Percentiles rank a stretch among this genome's conserved stretches.
Conservation (phyloP, 1,139 yeast genomes). For the Suhomyces coccinellae region DNA sequence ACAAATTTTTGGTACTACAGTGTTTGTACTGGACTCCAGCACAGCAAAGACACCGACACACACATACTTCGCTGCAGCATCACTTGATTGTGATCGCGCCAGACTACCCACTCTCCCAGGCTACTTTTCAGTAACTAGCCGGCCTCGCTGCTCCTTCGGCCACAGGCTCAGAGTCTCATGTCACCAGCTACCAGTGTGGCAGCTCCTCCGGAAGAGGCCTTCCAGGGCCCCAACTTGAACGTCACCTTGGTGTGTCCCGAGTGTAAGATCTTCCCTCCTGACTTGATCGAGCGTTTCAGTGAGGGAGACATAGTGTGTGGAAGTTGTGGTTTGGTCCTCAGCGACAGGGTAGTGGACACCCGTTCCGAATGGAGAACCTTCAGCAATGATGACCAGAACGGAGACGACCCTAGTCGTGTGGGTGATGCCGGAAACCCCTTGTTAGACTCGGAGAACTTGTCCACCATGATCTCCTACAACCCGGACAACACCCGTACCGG, state of each 20-base stretch:
- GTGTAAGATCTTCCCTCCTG: conserved; percentile 94
- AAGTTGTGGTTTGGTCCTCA: conserved; percentile 88
- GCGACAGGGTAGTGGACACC: conserved; percentile 91
- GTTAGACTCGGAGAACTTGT: conserved; percentile 86
- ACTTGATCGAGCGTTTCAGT: conserved; percentile 88
- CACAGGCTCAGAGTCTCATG: conserved; percentile 3
- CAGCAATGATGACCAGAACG: conserved; percentile 94
- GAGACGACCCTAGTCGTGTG: conserved; percentile 98
- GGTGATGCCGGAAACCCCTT: conserved; percentile 98
- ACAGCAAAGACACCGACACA: conserved; percentile 1
- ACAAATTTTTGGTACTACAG: background rate
- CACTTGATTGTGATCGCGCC: conserved; percentile 2
- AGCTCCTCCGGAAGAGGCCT: conserved; percentile 26
- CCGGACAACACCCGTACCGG: conserved; percentile 78
- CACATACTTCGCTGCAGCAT: conserved; percentile 2
- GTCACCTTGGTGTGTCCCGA: conserved; percentile 94
- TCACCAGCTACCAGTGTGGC: conserved; percentile 7
- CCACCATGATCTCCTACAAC: conserved; percentile 87
- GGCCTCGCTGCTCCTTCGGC: background rate
- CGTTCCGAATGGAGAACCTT: conserved; percentile 99
- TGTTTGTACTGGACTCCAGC: conserved; percentile 1
- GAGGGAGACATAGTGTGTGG: conserved; percentile 99
- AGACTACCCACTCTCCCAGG: background rate
- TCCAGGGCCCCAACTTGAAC: conserved; percentile 70
- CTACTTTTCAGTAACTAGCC: conserved; percentile 1